Percentiles rank a stretch among this genome's conserved stretches.
These are phyloP conservation scores for Scedosporium dehoogii DNA, from an alignment of 2,329 filamentous ascomycete species.

Conservation along the genomic window DNA sequence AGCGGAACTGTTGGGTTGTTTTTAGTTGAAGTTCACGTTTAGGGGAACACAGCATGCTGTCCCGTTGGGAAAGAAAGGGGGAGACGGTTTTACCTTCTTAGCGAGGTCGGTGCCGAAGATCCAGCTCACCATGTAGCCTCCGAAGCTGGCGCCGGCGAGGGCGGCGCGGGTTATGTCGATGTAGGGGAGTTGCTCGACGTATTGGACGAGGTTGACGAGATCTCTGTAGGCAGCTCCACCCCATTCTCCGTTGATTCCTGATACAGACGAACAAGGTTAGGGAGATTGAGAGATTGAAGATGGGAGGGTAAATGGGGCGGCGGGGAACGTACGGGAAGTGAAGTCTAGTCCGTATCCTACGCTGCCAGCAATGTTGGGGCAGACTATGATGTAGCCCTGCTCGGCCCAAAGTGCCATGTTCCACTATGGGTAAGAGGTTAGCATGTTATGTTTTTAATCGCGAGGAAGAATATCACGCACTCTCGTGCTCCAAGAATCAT, in stretches of 20 bases:
- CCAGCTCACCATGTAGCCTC: conserved; percentile 54
- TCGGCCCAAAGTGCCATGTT: conserved; percentile 48
- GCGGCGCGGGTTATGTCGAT: conserved; percentile 44
- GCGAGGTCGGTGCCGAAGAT: conserved; percentile 43
- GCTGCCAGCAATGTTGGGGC: conserved; percentile 49
- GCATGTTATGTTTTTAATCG: neutral
- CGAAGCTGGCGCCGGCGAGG: conserved; percentile 42
- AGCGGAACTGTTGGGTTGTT: conserved; percentile 10
- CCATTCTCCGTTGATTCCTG: conserved; percentile 41
- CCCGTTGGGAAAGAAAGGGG: conserved; percentile 12
- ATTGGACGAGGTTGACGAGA: conserved; percentile 40
- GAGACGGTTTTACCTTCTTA: conserved; percentile 24
- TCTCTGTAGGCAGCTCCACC: conserved; percentile 25
- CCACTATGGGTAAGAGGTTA: conserved; percentile 25
- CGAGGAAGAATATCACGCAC: conserved; percentile 16
- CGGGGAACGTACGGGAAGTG: conserved; percentile 15
- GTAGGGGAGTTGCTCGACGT: conserved; percentile 39
- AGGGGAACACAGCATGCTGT: neutral
- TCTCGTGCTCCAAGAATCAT: conserved; percentile 40
- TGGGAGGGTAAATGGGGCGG: neutral
- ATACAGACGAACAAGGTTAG: conserved; percentile 20
- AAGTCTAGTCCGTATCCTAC: conserved; percentile 41
- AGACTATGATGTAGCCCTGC: conserved; percentile 50
- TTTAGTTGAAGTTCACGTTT: neutral
- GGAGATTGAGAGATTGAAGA: neutral